These are phyloP conservation scores for Teratosphaeria viscida DNA, from an alignment of 2,329 filamentous ascomycete species.

Conservation along the genomic window DNA sequence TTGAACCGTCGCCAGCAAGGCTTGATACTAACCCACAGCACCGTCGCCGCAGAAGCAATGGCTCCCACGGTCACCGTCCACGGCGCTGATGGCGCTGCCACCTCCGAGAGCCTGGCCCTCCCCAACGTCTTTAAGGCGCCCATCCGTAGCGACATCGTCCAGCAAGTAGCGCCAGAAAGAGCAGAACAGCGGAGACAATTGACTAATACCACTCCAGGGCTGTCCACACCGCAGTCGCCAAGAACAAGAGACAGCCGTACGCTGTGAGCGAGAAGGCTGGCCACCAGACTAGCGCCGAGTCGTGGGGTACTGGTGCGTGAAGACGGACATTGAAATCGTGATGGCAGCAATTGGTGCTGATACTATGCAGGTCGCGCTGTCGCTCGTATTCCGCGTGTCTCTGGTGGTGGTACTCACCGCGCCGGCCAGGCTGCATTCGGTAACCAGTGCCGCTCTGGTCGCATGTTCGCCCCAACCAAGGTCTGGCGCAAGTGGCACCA, in stretches of 20 bases:
- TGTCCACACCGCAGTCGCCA: conserved; percentile 97
- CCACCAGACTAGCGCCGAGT: conserved; percentile 99
- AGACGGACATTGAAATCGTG: conserved; percentile 2
- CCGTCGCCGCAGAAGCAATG: neutral
- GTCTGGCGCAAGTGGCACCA: conserved; percentile 99
- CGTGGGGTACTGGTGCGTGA: conserved; percentile 85
- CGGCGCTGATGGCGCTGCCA: conserved; percentile 88
- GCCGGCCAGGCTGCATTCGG: conserved; percentile 99
- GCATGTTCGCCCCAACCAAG: conserved; percentile 99
- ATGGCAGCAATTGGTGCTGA: conserved; percentile 9
- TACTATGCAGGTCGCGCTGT: conserved; percentile 73
- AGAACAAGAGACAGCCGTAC: conserved; percentile 99
- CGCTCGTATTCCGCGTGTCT: conserved; percentile 99
- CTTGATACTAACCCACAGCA: neutral
- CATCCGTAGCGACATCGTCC: conserved; percentile 98
- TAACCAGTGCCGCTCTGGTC: conserved; percentile 99
- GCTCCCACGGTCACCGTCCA: conserved; percentile 89
- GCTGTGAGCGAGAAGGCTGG: conserved; percentile 99
- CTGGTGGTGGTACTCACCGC: conserved; percentile 99
- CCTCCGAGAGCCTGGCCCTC: conserved; percentile 79
- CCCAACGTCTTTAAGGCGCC: conserved; percentile 95
- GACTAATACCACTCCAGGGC: conserved; percentile 36
- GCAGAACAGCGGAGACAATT: neutral
- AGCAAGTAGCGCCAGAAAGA: conserved; percentile 48
- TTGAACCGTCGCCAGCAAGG: neutral